These are phyloP conservation scores for Boletus nobilissimus DNA, from an alignment of 1,284 basidiomycete species.

Conservation along the genomic window DNA sequence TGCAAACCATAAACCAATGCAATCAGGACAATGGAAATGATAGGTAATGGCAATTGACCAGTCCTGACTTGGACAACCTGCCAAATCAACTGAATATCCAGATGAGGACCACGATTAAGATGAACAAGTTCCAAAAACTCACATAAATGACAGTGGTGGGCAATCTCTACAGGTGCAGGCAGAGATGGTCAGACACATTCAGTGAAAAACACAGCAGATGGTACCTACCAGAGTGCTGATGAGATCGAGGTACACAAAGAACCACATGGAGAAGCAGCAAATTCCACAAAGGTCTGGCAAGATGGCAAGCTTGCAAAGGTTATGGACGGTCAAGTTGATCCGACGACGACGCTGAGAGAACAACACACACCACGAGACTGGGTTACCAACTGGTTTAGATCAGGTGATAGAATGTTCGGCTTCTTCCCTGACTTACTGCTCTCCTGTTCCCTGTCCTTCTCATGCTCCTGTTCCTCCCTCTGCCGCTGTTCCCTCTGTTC, in stretches of 20 bases:
- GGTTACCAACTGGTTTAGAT: too few relatives aligned
- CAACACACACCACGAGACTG: constrained; percentile 88
- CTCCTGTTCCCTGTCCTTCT: constrained; percentile 45
- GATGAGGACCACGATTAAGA: constrained; percentile 10
- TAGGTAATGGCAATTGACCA: constrained; percentile 77
- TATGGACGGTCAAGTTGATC: constrained; percentile 99
- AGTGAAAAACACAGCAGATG: not conserved
- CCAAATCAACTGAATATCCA: constrained; percentile 73
- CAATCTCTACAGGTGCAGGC: constrained; percentile 68
- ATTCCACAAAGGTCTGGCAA: constrained; percentile 95
- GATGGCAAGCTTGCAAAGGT: constrained; percentile 92
- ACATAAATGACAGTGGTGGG: constrained; percentile 95
- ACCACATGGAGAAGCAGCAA: constrained; percentile 98
- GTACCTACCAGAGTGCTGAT: constrained; percentile 84
- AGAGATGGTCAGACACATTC: constrained; percentile 6
- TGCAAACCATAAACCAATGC: constrained; percentile 86
- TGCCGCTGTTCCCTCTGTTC: constrained; percentile 47
- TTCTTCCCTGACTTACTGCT: constrained; percentile 42
- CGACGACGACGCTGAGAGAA: constrained; percentile 97
- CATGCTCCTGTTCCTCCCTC: constrained; percentile 46
- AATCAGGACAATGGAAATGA: constrained; percentile 92
- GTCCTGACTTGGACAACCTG: constrained; percentile 85
- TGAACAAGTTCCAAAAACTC: constrained; percentile 47
- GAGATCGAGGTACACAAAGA: constrained; percentile 96
- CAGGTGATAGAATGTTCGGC: constrained; percentile 51